Evolutionary conservation across 176 grass and related monocot species (phyloP).

Genomic region (Oryza glaberrima): DNA sequence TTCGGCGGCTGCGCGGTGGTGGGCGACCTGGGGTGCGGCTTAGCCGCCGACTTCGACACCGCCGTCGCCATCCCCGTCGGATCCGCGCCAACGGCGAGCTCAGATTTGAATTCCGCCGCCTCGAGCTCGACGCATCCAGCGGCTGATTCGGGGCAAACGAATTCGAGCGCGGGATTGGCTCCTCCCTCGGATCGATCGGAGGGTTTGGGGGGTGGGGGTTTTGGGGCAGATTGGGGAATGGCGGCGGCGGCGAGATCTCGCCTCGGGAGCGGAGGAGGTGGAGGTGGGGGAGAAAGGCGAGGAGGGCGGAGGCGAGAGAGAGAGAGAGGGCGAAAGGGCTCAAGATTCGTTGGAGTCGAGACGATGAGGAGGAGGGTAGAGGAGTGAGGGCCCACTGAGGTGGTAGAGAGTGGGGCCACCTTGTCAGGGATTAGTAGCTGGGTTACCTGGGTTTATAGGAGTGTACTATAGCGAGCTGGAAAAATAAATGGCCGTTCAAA

Average conservation of each 20-base stretch:
- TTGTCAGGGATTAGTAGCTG: not conserved
- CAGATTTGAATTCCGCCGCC: conserved; percentile 52
- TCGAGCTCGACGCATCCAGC: conserved; percentile 19
- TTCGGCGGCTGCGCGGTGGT: conserved; percentile 41
- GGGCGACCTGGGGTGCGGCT: conserved; percentile 48
- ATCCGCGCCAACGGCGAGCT: conserved; percentile 25
- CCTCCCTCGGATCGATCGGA: conserved; percentile 25
- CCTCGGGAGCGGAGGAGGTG: conserved; percentile 29
- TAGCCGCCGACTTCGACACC: conserved; percentile 54
- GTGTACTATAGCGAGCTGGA: not conserved
- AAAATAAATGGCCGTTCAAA: not conserved
- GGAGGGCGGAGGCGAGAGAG: not conserved
- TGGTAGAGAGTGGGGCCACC: not conserved
- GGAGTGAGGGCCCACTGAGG: conserved; percentile 27
- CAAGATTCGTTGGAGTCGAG: conserved; percentile 34
- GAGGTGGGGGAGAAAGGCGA: not conserved
- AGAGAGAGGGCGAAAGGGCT: conserved; percentile 25
- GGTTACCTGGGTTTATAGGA: no score
- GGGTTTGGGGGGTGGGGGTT: conserved; percentile 15
- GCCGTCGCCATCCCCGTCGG: conserved; percentile 50
- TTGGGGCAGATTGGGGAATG: conserved; percentile 40
- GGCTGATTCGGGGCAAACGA: not conserved
- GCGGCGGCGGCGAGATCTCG: conserved; percentile 46
- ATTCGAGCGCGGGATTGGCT: conserved; percentile 40
- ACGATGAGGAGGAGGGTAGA: conserved; percentile 30